Evolutionary conservation across 768 basidiomycete species (phyloP), one percentile per base, ranked within the genome.

Genomic region (Xerocomellus amylosporus): DNA sequence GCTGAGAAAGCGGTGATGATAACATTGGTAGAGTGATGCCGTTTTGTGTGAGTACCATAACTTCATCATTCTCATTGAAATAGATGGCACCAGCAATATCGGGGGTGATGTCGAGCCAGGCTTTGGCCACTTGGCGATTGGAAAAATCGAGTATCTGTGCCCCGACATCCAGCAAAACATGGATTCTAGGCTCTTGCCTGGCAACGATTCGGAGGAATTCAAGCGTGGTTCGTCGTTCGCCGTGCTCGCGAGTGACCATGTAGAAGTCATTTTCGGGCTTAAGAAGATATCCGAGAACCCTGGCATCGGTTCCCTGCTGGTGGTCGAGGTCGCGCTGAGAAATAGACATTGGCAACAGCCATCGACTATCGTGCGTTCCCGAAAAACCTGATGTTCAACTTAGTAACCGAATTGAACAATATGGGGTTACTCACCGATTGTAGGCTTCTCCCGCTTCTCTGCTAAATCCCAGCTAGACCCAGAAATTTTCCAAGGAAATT

Each of bases 161-260:
- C 0, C 81, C 81, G 9, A 83, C 78, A 49, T 83, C 81, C 4
- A 83, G 62, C 28, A 83, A 61, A 14, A 82, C 77, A 34, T 71
- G 70, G 13, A 81, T 68, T 13, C 66, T 57, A 0, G 75, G 74
- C 1, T 48, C 46, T 53, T 77, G 71, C 2, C 43, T 12, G 3
- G 67, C 62, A 2, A 82, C 17, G 19, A 64, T 45, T 3, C 56
- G 24, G 31, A 79, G 53, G 46, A 67, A 30, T 12, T 53, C 15
- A 1, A 7, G 17, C 0, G 62, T 49, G 4, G 28, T 46, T 14
- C 43, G 30, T 30, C 54, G 31, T 17, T 45, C 19, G 3, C 51
- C 51, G 12, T 39, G 39, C 3, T 38, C 28, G 10, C 36, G 46
- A 24, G 47, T 22, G 2, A 51, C 51, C 34, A 49, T 56, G 54